Conservation (phyloP, 1,284 basidiomycete species). For the Ganoderma resinaceum region DNA sequence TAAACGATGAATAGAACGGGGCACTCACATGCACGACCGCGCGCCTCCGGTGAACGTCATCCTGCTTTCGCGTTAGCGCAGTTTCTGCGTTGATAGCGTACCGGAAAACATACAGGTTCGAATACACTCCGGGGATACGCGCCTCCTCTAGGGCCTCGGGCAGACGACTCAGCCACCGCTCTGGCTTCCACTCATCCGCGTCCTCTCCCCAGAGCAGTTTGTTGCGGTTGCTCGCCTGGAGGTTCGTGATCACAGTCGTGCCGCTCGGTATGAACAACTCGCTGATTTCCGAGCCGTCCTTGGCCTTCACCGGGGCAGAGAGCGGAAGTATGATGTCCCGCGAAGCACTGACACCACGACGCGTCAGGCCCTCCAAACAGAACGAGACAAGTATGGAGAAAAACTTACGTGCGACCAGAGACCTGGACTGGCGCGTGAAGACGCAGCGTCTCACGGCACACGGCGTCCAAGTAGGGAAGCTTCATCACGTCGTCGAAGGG, state of each 20-base stretch:
- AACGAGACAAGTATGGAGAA: not conserved
- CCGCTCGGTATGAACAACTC: slow-evolving; percentile 1
- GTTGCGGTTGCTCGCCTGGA: slow-evolving; percentile 7
- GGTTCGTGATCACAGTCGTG: slow-evolving; percentile 4
- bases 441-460: slow-evolving; percentile 39
- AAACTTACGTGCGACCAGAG: not conserved
- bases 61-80: not conserved
- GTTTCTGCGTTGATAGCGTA: too few relatives aligned
- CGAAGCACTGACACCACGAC: not conserved
- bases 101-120: slow-evolving; percentile 9
- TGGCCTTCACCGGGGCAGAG: not conserved
- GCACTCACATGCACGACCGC: slow-evolving; percentile 6
- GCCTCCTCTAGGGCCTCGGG: slow-evolving; percentile 7
- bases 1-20: not conserved
- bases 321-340: slow-evolving; percentile 8
- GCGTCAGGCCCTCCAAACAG: too few relatives aligned
- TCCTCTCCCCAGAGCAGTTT: slow-evolving; percentile 3
- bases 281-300: not conserved
- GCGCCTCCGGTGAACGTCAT: slow-evolving; percentile 8
- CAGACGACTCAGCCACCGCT: slow-evolving; percentile 6
- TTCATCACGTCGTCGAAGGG: slow-evolving; percentile 15
- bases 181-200: slow-evolving; percentile 10
- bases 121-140: slow-evolving; percentile 9
- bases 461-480: slow-evolving; percentile 59
- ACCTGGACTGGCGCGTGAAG: slow-evolving; percentile 50